Base-by-base conservation (phyloP, 2,329 filamentous ascomycete genomes). In the Xylariaceae sp. region DNA sequence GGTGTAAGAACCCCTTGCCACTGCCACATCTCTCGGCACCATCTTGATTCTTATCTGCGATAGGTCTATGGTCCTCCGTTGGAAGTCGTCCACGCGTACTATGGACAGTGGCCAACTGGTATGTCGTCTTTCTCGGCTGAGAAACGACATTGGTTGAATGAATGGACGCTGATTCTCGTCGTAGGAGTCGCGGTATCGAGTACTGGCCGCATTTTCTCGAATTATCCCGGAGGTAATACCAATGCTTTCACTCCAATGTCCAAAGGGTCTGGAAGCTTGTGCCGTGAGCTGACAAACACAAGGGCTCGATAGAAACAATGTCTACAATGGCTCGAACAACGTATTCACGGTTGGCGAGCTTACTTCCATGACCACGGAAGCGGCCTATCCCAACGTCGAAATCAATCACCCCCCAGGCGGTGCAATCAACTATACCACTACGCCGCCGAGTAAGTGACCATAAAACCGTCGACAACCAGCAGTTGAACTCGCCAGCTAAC, bases 131-230 rank as follows among this genome's bases (percentile, higher is more conserved):
- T 9, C 37, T 42, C 13, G 37, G 37, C 9, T 30, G 37, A 42
- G 37, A 4, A 45, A 45, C 45, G 45, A 23, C 15, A 2, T 13
- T 7, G 5, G 18, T 48, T 7, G 7, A 17, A 48, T 18, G 15
- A 17, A 17, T 30, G 30, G 8, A 2, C 51, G 8, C 51, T 63
- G 9, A 64, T 3, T n/a, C 1, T 10, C 3, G 17, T 15, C 23
- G 23, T 48, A 66, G 68, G 79, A 15, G 79, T 82, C 56, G 77
- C 81, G 2, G 79, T 82, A 7, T 82, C 80, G 1, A 72, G 73
- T 6, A 74, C 70, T 8, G 80, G 80, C 0, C 75, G 80, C 51
- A 78, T 75, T 62, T 82, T 83, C 66, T 78, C 77, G 23, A 82
- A 80, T 63, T 82, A 81, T 62, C 79, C 80, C 4, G 68, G 68